Base-by-base conservation (phyloP, 2,329 filamentous ascomycete species). In the Claviceps pazoutovae region DNA sequence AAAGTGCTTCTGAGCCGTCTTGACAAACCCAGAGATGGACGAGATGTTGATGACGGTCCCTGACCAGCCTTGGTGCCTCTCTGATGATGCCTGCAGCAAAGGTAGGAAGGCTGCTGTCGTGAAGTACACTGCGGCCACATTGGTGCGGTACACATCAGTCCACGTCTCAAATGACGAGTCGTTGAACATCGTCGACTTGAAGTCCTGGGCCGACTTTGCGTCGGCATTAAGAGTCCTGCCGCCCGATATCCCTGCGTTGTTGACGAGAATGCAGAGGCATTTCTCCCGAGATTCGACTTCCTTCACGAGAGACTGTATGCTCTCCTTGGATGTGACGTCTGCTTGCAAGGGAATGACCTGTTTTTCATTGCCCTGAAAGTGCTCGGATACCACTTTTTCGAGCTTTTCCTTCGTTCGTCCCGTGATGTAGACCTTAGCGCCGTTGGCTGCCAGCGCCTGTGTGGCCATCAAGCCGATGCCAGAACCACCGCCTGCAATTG, bases 111-210 rank as follows among this genome's bases (percentile, higher is more conserved):
- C 75, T 48, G 82, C 74, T 0, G 81, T 82, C 48, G 78, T 72
- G 57, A 83, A 85, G 69, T 80, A 85, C 52, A 81, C 73, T 54
- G 76, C 78, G 36, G 86, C 79, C 11, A 90, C 86, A 57, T 94
- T 89, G 19, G 85, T 87, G 53, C 79, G 78, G 71, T 85, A 90
- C 0, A 80, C 79, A 42, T 76, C 67, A n/a, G 74, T 75, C 88
- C 86, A 93, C 59, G 84, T 79, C 37, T 86, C 79, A 52, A 86
- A 73, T 0, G 70, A 78, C 2, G 83, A 74, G 43, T 76, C 73
- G 49, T 89, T 78, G 69, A 89, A 93, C 30, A 86, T 71, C 63
- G 82, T 80, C 51, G 77, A 61, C 55, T 74, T 77, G 53, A 83
- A 70, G 48, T 78, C 74, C 51, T 74, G 71, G 1, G 63, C 59